Conservation (phyloP, 164 flowering plant genomes). For the Stephania japonica region DNA sequence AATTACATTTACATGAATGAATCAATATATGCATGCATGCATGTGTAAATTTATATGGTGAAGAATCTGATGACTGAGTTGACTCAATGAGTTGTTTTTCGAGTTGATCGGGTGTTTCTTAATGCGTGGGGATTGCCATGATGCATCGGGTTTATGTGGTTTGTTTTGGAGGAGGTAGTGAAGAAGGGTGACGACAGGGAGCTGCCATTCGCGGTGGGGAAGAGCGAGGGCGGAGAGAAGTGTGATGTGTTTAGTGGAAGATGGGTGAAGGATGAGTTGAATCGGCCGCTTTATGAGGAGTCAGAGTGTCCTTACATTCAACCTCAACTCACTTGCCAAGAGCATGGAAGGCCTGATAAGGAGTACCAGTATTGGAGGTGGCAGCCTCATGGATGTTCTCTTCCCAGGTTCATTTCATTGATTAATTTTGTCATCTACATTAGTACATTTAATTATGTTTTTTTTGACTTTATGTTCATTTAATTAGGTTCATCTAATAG, state of each 20-base stretch:
- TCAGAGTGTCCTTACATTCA: conserved; percentile 84
- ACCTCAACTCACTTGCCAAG: conserved; percentile 83
- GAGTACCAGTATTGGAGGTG: conserved; percentile 77
- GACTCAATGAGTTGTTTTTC: no score
- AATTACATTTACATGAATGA: no score
- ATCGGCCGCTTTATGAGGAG: conserved; percentile 63
- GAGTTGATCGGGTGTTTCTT: neutral
- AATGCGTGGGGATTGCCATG: neutral
- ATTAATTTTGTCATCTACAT: neutral
- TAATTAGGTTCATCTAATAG: no score
- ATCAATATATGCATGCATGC: no score
- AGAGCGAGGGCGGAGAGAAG: conserved; percentile 16
- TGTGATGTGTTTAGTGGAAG: conserved; percentile 72
- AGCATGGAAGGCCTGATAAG: conserved; percentile 76
- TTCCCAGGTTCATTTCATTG: conserved; percentile 48
- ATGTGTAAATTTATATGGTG: no score
- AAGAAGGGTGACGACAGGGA: neutral
- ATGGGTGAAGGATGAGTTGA: conserved; percentile 67
- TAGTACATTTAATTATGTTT: neutral
- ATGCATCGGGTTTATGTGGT: neutral
- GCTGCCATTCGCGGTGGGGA: conserved; percentile 51
- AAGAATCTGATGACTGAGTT: no score
- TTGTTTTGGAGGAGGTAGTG: conserved; percentile 9
- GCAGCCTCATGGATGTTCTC: conserved; percentile 77
- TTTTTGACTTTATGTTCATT: no score